Evolutionary conservation across 805 yeast species (phyloP).

Genomic region (Brettanomyces sp.): DNA sequence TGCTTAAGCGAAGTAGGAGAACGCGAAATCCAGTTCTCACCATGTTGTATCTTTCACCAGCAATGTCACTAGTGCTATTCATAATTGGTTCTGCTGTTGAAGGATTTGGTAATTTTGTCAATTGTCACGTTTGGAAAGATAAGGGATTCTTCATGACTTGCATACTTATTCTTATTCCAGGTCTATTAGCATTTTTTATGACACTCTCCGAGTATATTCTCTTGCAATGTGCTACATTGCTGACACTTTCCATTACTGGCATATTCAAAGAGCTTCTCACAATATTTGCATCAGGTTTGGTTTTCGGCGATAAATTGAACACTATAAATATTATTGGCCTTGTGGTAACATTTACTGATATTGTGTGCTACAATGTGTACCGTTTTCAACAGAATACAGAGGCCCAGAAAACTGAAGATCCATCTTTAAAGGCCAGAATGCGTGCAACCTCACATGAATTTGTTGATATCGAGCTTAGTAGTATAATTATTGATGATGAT

Average conservation of each 20-base stretch:
- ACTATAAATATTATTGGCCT: constrained; percentile 66
- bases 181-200: constrained; percentile 80
- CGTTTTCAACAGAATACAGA: constrained; percentile 29
- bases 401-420: constrained; percentile 1
- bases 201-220: constrained; percentile 82
- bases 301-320: constrained; percentile 68
- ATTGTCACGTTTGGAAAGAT: constrained; percentile 55
- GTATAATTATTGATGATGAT: not conserved
- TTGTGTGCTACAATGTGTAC: constrained; percentile 72
- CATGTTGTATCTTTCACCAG: constrained; percentile 75
- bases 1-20: constrained; percentile 50
- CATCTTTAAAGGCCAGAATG: not conserved
- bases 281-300: constrained; percentile 53
- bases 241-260: constrained; percentile 85
- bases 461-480: constrained; percentile 12
- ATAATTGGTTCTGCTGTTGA: constrained; percentile 60
- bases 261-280: constrained; percentile 88
- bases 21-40: constrained; percentile 75
- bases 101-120: constrained; percentile 45
- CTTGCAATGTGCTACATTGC: constrained; percentile 69
- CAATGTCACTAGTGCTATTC: constrained; percentile 61
- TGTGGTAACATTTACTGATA: constrained; percentile 64
- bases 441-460: constrained; percentile 9
- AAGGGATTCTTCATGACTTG: constrained; percentile 50
- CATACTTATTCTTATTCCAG: constrained; percentile 64